Evolutionary conservation across 495 filamentous ascomycete genomes (phyloP).

Genomic region (Aspergillus bridgeri): DNA sequence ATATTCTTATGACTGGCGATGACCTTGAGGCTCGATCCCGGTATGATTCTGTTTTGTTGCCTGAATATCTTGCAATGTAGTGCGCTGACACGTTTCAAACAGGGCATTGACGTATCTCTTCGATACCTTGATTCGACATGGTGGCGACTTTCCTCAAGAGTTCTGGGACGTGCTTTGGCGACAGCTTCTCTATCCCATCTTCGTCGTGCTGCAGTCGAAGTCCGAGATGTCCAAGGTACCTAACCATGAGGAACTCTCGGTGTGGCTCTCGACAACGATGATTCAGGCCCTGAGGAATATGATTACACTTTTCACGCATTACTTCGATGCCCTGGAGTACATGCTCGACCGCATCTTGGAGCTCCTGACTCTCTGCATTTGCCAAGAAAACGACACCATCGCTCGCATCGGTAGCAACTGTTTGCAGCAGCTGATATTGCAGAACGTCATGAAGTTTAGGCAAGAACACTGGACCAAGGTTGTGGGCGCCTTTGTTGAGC

Average conservation of each 20-base stretch:
- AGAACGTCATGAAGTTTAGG: slow-evolving; percentile 89
- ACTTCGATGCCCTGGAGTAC: slow-evolving; percentile 90
- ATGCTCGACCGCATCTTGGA: slow-evolving; percentile 96
- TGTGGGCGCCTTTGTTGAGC: slow-evolving; percentile 89
- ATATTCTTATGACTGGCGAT: slow-evolving; percentile 98
- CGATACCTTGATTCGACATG: slow-evolving; percentile 83
- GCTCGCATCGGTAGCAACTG: slow-evolving; percentile 97
- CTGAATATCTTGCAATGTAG: too few species aligned
- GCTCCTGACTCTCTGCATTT: slow-evolving; percentile 90
- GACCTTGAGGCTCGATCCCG: slow-evolving; percentile 92
- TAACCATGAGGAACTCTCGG: slow-evolving; percentile 91
- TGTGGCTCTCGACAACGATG: slow-evolving; percentile 99
- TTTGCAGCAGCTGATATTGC: slow-evolving; percentile 89
- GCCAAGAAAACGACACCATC: slow-evolving; percentile 98
- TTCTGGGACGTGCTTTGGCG: slow-evolving; percentile 99
- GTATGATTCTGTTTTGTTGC: slow-evolving; percentile 25
- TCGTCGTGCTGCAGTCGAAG: slow-evolving; percentile 93
- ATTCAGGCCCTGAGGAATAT: slow-evolving; percentile 97
- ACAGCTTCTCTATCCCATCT: slow-evolving; percentile 94
- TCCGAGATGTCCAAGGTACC: slow-evolving; percentile 92
- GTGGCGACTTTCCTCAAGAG: slow-evolving; percentile 84
- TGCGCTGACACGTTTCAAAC: slow-evolving; percentile 6
- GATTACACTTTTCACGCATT: slow-evolving; percentile 97
- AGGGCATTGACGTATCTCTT: slow-evolving; percentile 95
- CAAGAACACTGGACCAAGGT: slow-evolving; percentile 88